Evolutionary conservation across 2,329 filamentous ascomycete species (phyloP).

Genomic region (Penicillium sp.): DNA sequence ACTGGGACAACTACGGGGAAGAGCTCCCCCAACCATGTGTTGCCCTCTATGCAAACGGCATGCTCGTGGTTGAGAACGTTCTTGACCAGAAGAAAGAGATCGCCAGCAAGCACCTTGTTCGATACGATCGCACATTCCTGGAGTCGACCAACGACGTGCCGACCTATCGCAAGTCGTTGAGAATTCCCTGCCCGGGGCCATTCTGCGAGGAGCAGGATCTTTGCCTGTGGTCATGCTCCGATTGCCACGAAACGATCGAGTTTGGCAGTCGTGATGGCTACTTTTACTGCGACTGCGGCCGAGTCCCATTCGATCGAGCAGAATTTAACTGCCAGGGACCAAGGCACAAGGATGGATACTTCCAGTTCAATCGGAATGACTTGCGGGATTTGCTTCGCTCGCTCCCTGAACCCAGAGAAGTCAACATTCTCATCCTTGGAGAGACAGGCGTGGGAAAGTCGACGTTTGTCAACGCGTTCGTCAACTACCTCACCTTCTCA

Average conservation of each 20-base stretch:
- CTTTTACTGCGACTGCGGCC: conserved; percentile 17
- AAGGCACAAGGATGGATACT: conserved; percentile 2
- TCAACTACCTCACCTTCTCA: conserved; percentile 11
- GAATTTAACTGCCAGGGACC: conserved; percentile 8
- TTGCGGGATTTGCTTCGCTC: not conserved
- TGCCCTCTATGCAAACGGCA: not conserved
- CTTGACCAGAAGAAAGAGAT: conserved; percentile 12
- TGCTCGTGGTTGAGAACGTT: conserved; percentile 3
- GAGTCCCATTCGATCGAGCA: not conserved
- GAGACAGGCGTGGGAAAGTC: conserved; percentile 17
- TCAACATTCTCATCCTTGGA: conserved; percentile 14
- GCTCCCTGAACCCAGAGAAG: conserved; percentile 9
- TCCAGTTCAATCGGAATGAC: not conserved
- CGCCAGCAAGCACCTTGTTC: conserved; percentile 5
- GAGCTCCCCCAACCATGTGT: not conserved
- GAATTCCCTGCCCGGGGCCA: conserved; percentile 12
- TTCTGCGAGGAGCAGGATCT: conserved; percentile 4
- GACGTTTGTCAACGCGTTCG: conserved; percentile 16
- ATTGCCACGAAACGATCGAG: conserved; percentile 13
- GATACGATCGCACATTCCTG: conserved; percentile 2
- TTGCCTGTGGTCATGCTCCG: conserved; percentile 7
- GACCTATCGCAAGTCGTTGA: conserved; percentile 8
- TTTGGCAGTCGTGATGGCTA: conserved; percentile 10
- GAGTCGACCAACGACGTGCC: conserved; percentile 7
- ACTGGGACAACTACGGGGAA: not conserved